Percentiles rank a stretch among this genome's conserved stretches.
Conservation (phyloP, 441 rosid genomes). For the Gossypium davidsonii region DNA sequence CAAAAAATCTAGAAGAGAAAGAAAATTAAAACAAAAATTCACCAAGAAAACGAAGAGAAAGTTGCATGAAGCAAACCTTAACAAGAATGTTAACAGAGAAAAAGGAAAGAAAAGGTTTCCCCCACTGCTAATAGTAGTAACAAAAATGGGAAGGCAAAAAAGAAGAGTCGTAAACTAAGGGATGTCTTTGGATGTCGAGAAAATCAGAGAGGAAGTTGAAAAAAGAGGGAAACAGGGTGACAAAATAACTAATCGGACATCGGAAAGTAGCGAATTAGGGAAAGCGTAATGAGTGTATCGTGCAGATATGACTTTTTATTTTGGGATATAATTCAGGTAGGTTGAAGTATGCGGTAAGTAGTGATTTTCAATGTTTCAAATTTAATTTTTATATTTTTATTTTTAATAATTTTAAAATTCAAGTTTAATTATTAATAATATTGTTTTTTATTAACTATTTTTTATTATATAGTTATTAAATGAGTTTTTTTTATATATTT, state of each 20-base stretch:
- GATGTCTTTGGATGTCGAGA: constrained; percentile 30
- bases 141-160: background rate
- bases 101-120: background rate
- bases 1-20: constrained; percentile 4
- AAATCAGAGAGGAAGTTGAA: background rate
- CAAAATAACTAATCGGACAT: constrained; percentile 27
- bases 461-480: too few species aligned
- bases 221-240: constrained; percentile 4
- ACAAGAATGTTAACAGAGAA: constrained; percentile 21
- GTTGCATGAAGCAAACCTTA: constrained; percentile 32
- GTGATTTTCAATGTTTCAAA: too few species aligned
- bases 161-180: background rate
- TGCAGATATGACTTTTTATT: too few species aligned
- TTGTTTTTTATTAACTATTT: too few species aligned
- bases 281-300: background rate
- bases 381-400: too few species aligned
- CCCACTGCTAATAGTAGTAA: background rate
- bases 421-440: too few species aligned
- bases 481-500: too few species aligned
- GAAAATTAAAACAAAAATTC: background rate
- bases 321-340: too few species aligned
- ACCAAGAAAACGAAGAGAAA: background rate
- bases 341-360: too few species aligned
- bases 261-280: background rate
- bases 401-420: too few species aligned